Conservation (phyloP, 1,139 yeast genomes). For the Hanseniaspora sp. region DNA sequence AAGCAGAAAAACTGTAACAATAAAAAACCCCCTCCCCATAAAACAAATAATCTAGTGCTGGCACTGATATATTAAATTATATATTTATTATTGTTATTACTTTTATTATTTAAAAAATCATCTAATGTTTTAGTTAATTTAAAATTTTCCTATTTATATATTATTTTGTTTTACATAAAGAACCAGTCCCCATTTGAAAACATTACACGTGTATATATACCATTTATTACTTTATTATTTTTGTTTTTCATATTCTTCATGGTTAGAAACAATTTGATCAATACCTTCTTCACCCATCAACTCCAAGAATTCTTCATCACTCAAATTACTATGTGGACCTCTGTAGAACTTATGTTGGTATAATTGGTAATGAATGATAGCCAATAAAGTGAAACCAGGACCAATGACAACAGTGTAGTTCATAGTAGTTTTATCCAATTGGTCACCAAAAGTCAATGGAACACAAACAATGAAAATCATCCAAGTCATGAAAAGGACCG, state of each 20-base stretch:
- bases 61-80: not conserved
- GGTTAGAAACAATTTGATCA: conserved; percentile 19
- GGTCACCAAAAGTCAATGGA: conserved; percentile 29
- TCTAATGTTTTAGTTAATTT: no score
- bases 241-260: conserved; percentile 9
- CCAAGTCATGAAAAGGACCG: conserved; percentile 29
- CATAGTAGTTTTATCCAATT: conserved; percentile 27
- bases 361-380: conserved; percentile 11
- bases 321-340: conserved; percentile 17
- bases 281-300: conserved; percentile 14
- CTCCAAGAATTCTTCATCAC: conserved; percentile 17
- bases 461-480: conserved; percentile 37
- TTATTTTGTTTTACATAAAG: not conserved
- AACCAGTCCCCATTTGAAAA: no score
- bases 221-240: not conserved
- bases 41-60: not conserved
- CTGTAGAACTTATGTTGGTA: conserved; percentile 16
- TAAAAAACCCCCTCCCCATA: not conserved
- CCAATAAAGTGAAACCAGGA: conserved; percentile 20
- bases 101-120: no score
- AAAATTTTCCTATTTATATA: no score
- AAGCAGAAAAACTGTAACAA: not conserved
- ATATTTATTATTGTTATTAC: no score
- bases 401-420: conserved; percentile 37
- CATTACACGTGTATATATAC: no score